Evolutionary conservation across 2,329 filamentous ascomycete genomes (phyloP).

Genomic region (Sarocladiaceae sp.): DNA sequence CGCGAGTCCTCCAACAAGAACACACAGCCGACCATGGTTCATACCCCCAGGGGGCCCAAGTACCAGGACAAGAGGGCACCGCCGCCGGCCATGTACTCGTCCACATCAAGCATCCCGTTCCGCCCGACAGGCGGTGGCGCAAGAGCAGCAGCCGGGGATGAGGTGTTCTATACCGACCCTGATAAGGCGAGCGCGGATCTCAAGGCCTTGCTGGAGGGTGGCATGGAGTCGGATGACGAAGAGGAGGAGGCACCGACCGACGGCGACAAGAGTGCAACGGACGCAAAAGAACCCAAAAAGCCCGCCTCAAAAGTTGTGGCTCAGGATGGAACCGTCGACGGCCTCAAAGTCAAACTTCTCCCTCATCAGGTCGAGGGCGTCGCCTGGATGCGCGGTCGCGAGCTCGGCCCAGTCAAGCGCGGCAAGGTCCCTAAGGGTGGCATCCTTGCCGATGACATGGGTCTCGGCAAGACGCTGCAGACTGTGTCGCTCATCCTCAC

Average conservation of each 20-base stretch:
- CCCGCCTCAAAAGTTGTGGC: constrained; percentile 9
- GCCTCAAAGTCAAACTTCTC: constrained; percentile 79
- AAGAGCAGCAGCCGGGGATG: constrained; percentile 24
- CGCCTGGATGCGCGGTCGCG: constrained; percentile 90
- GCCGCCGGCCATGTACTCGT: constrained; percentile 42
- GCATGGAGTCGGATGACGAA: constrained; percentile 68
- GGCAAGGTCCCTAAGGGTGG: constrained; percentile 82
- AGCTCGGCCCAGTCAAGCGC: constrained; percentile 78
- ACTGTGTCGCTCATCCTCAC: constrained; percentile 81
- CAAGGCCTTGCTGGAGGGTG: constrained; percentile 75
- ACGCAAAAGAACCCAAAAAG: constrained; percentile 17
- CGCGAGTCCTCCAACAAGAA: constrained; percentile 18
- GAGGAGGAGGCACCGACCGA: constrained; percentile 29
- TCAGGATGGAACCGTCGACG: constrained; percentile 57
- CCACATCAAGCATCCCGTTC: constrained; percentile 21
- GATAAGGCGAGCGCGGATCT: constrained; percentile 68
- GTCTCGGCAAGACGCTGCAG: constrained; percentile 88
- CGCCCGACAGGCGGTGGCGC: constrained; percentile 13
- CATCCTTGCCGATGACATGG: constrained; percentile 90
- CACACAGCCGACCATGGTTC: constrained; percentile 36
- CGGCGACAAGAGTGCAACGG: constrained; percentile 8
- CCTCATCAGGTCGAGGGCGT: constrained; percentile 94
- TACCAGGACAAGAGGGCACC: constrained; percentile 41
- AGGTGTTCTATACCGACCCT: constrained; percentile 61
- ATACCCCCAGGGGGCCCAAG: constrained; percentile 40